A percentile compares a stretch with the other conserved stretches of the same genome.
Evolutionary conservation across 495 filamentous ascomycete genomes (phyloP).

Genomic region (Penicillium ucsense): DNA sequence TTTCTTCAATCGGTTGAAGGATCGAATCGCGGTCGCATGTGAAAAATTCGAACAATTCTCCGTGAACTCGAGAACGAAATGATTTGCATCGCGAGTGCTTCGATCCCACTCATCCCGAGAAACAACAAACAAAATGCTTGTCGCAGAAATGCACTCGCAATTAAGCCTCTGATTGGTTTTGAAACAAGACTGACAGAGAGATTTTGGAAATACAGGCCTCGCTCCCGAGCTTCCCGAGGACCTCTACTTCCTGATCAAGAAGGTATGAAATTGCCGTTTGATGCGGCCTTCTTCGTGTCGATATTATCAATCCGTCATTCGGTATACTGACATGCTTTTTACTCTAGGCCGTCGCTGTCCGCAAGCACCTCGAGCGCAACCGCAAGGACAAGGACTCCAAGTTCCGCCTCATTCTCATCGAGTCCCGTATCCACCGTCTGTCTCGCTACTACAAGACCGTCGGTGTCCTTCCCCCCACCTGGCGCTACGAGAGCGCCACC

Average conservation of each 20-base stretch:
- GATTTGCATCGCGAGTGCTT: conserved; percentile 5
- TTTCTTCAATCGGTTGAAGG: conserved; percentile 20
- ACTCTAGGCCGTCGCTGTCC: conserved; percentile 82
- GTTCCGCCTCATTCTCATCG: conserved; percentile 99
- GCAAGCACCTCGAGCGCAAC: conserved; percentile 99
- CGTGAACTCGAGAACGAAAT: conserved; percentile 1
- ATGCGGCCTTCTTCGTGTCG: neutral
- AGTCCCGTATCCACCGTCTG: conserved; percentile 98
- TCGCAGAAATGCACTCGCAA: conserved; percentile 22
- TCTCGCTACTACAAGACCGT: conserved; percentile 98
- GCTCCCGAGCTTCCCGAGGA: conserved; percentile 97
- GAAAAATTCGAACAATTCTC: conserved; percentile 1
- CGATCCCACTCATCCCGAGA: conserved; percentile 4
- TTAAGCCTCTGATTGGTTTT: conserved; percentile 90
- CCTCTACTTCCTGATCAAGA: conserved; percentile 98
- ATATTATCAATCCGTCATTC: neutral
- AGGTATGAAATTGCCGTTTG: conserved; percentile 45
- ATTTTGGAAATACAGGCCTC: conserved; percentile 71
- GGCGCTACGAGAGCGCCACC: conserved; percentile 80
- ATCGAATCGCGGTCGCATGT: conserved; percentile 6
- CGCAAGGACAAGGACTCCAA: conserved; percentile 99
- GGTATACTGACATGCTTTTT: neutral
- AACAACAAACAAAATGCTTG: conserved; percentile 9
- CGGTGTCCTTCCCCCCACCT: conserved; percentile 94
- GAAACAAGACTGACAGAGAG: conserved; percentile 82